Percentiles rank a stretch among this genome's conserved stretches.
Conservation (phyloP, 441 rosid genomes). For the Kokia cookei region DNA sequence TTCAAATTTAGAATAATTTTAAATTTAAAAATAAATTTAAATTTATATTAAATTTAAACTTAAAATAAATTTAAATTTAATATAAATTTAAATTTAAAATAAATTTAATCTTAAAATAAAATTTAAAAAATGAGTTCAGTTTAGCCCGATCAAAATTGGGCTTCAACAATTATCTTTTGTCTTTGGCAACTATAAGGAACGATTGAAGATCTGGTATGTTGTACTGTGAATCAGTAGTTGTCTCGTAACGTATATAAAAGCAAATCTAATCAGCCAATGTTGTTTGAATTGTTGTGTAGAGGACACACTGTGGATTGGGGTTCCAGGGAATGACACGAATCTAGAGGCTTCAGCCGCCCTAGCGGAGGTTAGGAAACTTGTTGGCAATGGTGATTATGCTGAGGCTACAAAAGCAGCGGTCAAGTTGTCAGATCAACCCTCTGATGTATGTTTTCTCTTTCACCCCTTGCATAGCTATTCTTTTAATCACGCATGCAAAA, state of each 20-base stretch:
- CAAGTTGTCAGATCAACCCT: conserved; percentile 55
- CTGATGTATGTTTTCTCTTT: conserved; percentile 38
- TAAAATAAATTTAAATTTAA: too few relatives aligned
- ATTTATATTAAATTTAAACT: too few relatives aligned
- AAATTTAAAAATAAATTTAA: too few relatives aligned
- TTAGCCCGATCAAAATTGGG: too few relatives aligned
- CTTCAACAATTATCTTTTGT: too few relatives aligned
- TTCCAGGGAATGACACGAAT: conserved; percentile 63
- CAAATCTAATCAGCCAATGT: neutral
- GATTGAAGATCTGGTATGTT: too few relatives aligned
- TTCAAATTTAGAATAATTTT: too few relatives aligned
- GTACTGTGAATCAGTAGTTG: too few relatives aligned
- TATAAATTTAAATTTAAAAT: too few relatives aligned
- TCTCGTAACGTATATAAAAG: neutral
- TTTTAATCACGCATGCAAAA: neutral
- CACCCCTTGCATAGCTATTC: neutral
- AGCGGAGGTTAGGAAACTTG: conserved; percentile 65
- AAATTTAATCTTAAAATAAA: too few relatives aligned
- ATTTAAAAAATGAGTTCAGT: too few relatives aligned
- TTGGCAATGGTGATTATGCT: conserved; percentile 46
- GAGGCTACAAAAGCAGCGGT: conserved; percentile 73
- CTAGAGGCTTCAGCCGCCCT: conserved; percentile 61
- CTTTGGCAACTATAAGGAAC: too few relatives aligned
- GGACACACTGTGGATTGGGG: conserved; percentile 90
- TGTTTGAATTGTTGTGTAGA: conserved; percentile 37